Evolutionary conservation across 1,284 basidiomycete species (phyloP).

Genomic region (Cryptococcus neoformans): DNA sequence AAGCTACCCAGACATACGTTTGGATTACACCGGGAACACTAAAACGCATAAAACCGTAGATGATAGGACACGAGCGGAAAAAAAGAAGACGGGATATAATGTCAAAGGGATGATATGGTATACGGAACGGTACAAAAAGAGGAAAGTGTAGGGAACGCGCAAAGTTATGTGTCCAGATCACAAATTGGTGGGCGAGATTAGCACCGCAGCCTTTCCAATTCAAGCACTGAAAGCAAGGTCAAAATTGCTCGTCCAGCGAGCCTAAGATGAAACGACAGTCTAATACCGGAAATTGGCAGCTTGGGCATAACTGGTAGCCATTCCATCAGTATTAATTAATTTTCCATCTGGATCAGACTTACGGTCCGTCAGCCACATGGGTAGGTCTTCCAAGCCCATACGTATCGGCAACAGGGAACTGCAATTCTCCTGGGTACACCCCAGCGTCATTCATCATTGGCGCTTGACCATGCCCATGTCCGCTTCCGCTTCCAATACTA

Average conservation of each 20-base stretch:
- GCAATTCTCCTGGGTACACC: slow-evolving; percentile 18
- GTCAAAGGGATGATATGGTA: too few relatives aligned
- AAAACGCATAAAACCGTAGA: too few relatives aligned
- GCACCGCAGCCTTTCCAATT: too few relatives aligned
- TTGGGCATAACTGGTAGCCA: background rate
- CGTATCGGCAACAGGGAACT: slow-evolving; percentile 17
- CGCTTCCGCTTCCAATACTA: slow-evolving; percentile 18
- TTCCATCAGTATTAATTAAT: background rate
- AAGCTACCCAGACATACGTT: too few relatives aligned
- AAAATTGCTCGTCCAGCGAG: background rate
- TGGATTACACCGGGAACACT: too few relatives aligned
- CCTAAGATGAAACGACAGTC: background rate
- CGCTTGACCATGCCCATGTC: slow-evolving; percentile 21
- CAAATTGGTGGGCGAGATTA: too few relatives aligned
- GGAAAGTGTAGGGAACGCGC: too few relatives aligned
- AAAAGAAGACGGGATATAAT: too few relatives aligned
- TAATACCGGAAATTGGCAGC: slow-evolving; percentile 1
- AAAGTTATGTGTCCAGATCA: too few relatives aligned
- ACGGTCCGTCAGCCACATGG: slow-evolving; percentile 38
- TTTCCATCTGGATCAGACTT: slow-evolving; percentile 10
- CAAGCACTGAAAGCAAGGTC: too few relatives aligned
- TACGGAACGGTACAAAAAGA: too few relatives aligned
- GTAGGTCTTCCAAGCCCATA: slow-evolving; percentile 40
- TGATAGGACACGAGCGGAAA: too few relatives aligned
- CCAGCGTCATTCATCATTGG: slow-evolving; percentile 6